phyloP scores from a whole-genome alignment of 208 protist genomes.

The Wallacemonas sp. region DNA sequence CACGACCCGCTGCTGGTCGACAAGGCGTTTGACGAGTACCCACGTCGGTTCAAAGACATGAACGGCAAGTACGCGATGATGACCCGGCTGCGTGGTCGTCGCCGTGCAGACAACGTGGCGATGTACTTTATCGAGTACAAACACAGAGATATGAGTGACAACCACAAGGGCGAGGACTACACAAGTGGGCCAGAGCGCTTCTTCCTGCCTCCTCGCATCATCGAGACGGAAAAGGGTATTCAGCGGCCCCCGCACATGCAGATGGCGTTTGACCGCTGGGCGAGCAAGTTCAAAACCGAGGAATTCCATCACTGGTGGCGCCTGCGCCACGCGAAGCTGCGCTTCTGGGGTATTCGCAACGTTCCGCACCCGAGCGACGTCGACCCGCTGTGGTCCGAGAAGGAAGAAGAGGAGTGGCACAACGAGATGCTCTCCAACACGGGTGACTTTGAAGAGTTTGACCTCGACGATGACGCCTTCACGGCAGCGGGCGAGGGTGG shows the following conservation, averaged over 20 bases:
- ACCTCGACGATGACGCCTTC: conserved; percentile 78
- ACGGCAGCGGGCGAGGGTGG: conserved; percentile 60
- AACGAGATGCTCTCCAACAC: conserved; percentile 89
- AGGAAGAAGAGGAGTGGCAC: conserved; percentile 92
- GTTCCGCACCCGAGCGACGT: conserved; percentile 91
- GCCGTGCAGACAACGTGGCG: conserved; percentile 63
- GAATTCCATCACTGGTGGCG: conserved; percentile 93
- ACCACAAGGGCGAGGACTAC: conserved; percentile 92
- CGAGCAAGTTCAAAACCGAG: conserved; percentile 91
- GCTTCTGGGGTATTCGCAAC: conserved; percentile 90
- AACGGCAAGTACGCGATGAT: conserved; percentile 87
- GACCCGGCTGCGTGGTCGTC: conserved; percentile 71
- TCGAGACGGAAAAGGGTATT: conserved; percentile 88
- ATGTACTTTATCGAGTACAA: conserved; percentile 93
- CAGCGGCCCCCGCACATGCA: conserved; percentile 91
- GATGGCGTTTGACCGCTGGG: conserved; percentile 92
- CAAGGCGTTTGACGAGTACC: conserved; percentile 92
- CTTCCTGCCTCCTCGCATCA: conserved; percentile 84
- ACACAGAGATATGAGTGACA: conserved; percentile 85
- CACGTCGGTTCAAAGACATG: conserved; percentile 82
- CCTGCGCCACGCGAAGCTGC: conserved; percentile 87
- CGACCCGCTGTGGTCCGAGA: conserved; percentile 89
- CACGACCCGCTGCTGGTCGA: conserved; percentile 90
- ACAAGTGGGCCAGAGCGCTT: conserved; percentile 79
- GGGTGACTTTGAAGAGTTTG: conserved; percentile 83